phyloP scores from a whole-genome alignment of 768 basidiomycete species.

The Cantharellus cinnabarinus region DNA sequence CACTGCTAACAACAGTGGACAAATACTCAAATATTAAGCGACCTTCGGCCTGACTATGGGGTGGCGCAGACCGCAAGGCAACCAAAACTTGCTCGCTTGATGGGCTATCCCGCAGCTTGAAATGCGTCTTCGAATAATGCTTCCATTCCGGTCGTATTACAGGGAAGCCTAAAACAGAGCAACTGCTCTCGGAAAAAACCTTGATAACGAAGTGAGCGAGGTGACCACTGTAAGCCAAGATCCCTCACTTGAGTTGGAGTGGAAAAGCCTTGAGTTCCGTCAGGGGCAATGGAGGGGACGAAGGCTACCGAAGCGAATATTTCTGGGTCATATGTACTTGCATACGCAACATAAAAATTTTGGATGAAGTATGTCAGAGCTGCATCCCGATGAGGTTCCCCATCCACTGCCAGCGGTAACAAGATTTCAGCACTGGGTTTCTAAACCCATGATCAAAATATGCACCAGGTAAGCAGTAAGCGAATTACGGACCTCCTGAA shows the following conservation, averaged over 20 bases:
- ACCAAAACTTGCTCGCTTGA: constrained; percentile 37
- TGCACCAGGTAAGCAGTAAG: background rate
- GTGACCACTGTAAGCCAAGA: background rate
- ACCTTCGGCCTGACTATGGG: constrained; percentile 33
- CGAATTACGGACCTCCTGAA: constrained; percentile 17
- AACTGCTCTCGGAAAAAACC: constrained; percentile 51
- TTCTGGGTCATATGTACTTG: constrained; percentile 31
- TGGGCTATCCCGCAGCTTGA: constrained; percentile 54
- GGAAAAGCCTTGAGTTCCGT: constrained; percentile 30
- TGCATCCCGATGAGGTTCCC: constrained; percentile 28
- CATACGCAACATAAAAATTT: constrained; percentile 41
- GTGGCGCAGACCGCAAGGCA: constrained; percentile 38
- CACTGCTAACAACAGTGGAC: constrained; percentile 30
- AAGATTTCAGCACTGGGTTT: constrained; percentile 26
- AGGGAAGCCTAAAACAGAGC: constrained; percentile 57
- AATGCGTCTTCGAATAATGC: constrained; percentile 26
- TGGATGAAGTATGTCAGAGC: constrained; percentile 74
- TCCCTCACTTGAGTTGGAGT: constrained; percentile 40
- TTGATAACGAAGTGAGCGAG: constrained; percentile 14
- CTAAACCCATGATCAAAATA: background rate
- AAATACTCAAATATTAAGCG: constrained; percentile 47
- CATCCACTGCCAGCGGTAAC: constrained; percentile 44
- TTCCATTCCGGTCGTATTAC: constrained; percentile 35
- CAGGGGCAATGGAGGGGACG: constrained; percentile 48
- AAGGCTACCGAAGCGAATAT: constrained; percentile 43